Conservation (phyloP, 805 yeast species). For the Wickerhamiella nectarea region DNA sequence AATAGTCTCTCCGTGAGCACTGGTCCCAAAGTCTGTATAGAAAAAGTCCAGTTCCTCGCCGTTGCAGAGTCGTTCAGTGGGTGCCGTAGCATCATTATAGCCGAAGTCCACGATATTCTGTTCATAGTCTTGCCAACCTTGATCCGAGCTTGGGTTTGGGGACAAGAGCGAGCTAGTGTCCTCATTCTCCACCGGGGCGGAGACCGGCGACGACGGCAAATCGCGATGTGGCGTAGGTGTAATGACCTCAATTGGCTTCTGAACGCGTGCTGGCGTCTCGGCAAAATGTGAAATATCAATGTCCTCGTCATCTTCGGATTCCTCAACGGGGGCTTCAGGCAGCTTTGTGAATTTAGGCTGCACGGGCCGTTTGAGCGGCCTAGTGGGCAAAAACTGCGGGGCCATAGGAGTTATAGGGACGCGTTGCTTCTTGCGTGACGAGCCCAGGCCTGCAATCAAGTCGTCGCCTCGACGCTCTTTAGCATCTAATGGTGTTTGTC, state of each 20-base stretch:
- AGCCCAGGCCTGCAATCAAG: constrained; percentile 9
- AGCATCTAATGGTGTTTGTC: constrained; percentile 9
- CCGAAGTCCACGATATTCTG: constrained; percentile 6
- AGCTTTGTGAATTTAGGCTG: background rate
- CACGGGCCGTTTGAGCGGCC: background rate
- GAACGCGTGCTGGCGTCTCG: background rate
- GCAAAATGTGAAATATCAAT: background rate
- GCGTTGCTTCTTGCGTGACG: constrained; percentile 2
- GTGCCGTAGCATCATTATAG: constrained; percentile 22
- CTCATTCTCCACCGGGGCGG: background rate
- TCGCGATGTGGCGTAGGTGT: background rate
- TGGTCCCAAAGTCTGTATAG: constrained; percentile 65
- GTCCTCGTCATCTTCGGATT: background rate
- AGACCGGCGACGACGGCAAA: background rate
- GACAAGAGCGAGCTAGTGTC: constrained; percentile 1
- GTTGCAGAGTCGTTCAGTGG: constrained; percentile 23
- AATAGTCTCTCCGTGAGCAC: constrained; percentile 58
- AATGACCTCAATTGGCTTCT: background rate
- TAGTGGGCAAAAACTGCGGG: background rate
- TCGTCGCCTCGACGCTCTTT: constrained; percentile 4
- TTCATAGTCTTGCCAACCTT: constrained; percentile 1
- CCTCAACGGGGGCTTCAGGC: background rate
- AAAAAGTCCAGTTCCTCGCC: constrained; percentile 49
- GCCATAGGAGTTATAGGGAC: background rate
- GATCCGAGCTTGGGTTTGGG: constrained; percentile 6